Conservation (phyloP, 75 land plant genomes). For the Sequoiadendron giganteum region DNA sequence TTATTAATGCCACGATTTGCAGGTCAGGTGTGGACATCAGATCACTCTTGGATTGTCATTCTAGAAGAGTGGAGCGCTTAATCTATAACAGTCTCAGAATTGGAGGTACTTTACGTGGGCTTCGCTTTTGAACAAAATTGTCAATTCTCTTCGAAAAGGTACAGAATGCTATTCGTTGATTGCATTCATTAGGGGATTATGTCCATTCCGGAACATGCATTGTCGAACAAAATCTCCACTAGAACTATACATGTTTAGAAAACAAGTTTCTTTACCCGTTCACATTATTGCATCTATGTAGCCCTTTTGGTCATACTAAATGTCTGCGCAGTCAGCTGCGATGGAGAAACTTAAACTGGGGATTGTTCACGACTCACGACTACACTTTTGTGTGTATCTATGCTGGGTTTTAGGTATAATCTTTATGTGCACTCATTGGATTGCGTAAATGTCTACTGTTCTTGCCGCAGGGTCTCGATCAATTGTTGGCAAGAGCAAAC, state of each 20-base stretch:
- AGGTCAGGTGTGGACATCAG: background rate
- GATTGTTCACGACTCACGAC: background rate
- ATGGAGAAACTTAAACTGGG: background rate
- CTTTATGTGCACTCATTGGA: background rate
- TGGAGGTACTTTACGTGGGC: background rate
- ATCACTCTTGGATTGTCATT: background rate
- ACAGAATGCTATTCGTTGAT: background rate
- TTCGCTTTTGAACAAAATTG: background rate
- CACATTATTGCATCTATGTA: background rate
- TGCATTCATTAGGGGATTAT: background rate
- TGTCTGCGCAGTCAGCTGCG: background rate
- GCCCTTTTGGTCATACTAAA: background rate
- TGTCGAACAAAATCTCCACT: background rate
- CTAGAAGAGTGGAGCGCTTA: background rate
- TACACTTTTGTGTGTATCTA: background rate
- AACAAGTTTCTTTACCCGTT: background rate
- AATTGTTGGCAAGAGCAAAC: constrained; percentile 16
- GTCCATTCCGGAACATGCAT: background rate
- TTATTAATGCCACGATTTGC: background rate
- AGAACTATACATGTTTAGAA: background rate
- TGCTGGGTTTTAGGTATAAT: background rate
- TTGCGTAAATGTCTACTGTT: background rate
- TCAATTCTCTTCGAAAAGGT: background rate
- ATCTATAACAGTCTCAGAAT: background rate
- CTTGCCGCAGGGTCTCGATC: constrained; percentile 24